Base-by-base conservation (phyloP, 2,329 filamentous ascomycete genomes). In the Hypoxylon rubiginosum region DNA sequence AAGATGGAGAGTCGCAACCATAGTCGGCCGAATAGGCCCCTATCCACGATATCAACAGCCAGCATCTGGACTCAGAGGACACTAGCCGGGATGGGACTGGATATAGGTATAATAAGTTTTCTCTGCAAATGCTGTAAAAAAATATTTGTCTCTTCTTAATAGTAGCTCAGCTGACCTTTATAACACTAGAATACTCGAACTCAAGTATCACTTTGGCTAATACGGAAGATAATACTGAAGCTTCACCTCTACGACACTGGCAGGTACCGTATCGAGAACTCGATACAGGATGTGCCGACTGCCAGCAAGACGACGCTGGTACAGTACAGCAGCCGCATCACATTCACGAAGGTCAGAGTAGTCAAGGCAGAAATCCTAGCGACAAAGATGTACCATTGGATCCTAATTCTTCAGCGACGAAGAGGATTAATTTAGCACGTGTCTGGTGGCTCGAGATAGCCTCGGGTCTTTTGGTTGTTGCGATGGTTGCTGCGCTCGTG, bases 401-500 rank as follows among this genome's bases (percentile, higher is more conserved):
- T n/a, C 10, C 26, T 9, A 19, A 43, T 28, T 13, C 26, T 21
- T 10, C 39, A 19, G 6, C 30, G 5, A 10, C 15, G 19, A 59
- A 53, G 34, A 55, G 7, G 4, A 51, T 59, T 1, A 59, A 39
- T 11, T 13, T 64, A 4, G 19, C 11, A 17, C 55, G 24, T 3
- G 56, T 64, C 7, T 64, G 56, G 62, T 64, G 62, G 62, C 62
- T 59, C 11, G 62, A 64, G 45, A 41, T 34, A 6, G n/a, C 30
- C 7, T 43, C 62, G 11, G 58, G 41, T 11, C n/a, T 64, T n/a
- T 15, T 64, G 17, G 55, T 59, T 1, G 10, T 59, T 56, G 61
- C 17, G 17, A 64, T 59, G 61, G 13, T 64, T 13, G 55, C 19
- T n/a, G 61, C 61, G 11, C 49, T 59, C 6, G 55, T 59, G 4